A percentile compares a stretch with the other conserved stretches of the same genome.
Evolutionary conservation across 2,329 filamentous ascomycete genomes (phyloP).

Genomic region (Zasmidium angulare): DNA sequence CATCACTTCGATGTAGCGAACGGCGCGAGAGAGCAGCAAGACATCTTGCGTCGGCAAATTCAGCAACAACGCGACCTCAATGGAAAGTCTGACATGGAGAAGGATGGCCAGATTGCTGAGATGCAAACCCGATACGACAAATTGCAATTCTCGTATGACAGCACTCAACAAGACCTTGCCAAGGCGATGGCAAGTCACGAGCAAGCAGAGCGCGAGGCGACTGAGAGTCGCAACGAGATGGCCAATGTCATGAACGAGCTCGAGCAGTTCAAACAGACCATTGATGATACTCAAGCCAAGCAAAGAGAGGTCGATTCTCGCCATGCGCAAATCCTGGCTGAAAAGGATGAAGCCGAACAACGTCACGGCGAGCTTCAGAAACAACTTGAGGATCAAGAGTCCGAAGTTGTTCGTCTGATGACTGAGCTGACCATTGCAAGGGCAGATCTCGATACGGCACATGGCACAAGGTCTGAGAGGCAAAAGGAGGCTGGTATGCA

Average conservation of each 20-base stretch:
- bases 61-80: slow-evolving; percentile 94
- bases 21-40: slow-evolving; percentile 80
- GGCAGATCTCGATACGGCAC: slow-evolving; percentile 91
- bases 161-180: slow-evolving; percentile 33
- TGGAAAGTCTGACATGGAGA: slow-evolving; percentile 72
- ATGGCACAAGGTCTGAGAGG: slow-evolving; percentile 71
- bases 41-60: slow-evolving; percentile 84
- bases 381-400: slow-evolving; percentile 51
- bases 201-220: slow-evolving; percentile 30
- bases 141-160: slow-evolving; percentile 26
- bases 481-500: slow-evolving; percentile 67
- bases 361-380: slow-evolving; percentile 30
- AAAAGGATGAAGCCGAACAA: slow-evolving; percentile 18
- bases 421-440: slow-evolving; percentile 86
- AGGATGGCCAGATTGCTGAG: slow-evolving; percentile 36
- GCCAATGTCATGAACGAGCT: slow-evolving; percentile 43
- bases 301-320: slow-evolving; percentile 35
- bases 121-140: slow-evolving; percentile 31
- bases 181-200: slow-evolving; percentile 29
- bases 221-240: slow-evolving; percentile 37
- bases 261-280: slow-evolving; percentile 29
- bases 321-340: slow-evolving; percentile 31
- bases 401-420: slow-evolving; percentile 64
- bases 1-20: slow-evolving; percentile 76
- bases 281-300: slow-evolving; percentile 33